Evolutionary conservation across 139 green algal genomes (phyloP), one percentile per base, ranked within the genome.

Genomic region (Axilococcus clingmanii): DNA sequence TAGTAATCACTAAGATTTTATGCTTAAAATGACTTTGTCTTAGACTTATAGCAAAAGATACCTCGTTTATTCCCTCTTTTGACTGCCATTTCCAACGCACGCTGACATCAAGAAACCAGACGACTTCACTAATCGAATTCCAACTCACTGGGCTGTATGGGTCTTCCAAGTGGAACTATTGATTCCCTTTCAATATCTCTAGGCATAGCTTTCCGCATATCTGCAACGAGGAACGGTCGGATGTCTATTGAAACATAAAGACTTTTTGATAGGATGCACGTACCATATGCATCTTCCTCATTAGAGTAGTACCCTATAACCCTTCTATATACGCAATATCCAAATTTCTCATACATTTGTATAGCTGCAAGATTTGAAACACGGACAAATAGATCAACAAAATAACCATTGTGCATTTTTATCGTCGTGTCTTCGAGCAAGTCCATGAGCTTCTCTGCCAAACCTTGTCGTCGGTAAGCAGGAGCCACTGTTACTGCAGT

Each of bases 361-460:
- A 99, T 96, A 8, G 93, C 93, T 6, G 82, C 69, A 0, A 42
- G 35, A 57, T 97, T 99, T 29, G 78, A 93, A 37, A 75, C 77
- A 4, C 92, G 79, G 22, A 99, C 92, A 74, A 98, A 99, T 4
- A 99, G 75, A 64, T 99, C 92, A 6, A 99, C 93, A 69, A 97
- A 99, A 71, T 91, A 96, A 4, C 59, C 82, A n/a, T 85, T 47
- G 65, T 94, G 78, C 34, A 84, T 69, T 50, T 83, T 78, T 14
- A 79, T 53, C 0, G 79, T 85, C 23, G 90, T 71, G 20, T 89
- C 80, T 60, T 98, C 90, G 34, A 98, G 68, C 7, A 78, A 36
- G 34, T 80, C 32, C 88, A 99, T 99, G 4, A 99, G 72, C 59
- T 89, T 91, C 7, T 77, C 48, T 0, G 92, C 92, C n/a, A 99